Percentiles rank a stretch among this genome's conserved stretches.
Evolutionary conservation across 805 yeast genomes (phyloP).

Genomic region (Yarrowia porcina): DNA sequence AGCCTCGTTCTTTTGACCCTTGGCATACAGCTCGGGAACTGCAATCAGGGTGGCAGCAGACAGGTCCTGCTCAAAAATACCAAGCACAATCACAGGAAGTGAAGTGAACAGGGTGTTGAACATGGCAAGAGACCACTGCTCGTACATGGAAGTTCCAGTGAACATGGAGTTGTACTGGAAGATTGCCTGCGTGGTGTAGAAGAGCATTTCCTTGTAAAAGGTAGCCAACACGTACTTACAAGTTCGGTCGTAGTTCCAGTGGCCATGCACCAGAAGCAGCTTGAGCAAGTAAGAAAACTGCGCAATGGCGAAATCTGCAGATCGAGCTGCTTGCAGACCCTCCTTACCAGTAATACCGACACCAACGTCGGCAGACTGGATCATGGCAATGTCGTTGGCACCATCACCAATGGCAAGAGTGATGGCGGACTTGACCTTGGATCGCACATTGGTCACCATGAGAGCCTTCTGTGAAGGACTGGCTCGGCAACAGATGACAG

Average conservation of each 20-base stretch:
- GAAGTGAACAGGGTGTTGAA: slow-evolving; percentile 95
- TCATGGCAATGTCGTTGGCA: slow-evolving; percentile 99
- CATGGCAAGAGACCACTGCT: slow-evolving; percentile 96
- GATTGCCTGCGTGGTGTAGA: slow-evolving; percentile 82
- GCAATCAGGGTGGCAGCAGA: slow-evolving; percentile 84
- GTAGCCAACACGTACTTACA: slow-evolving; percentile 90
- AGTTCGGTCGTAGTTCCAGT: slow-evolving; percentile 90
- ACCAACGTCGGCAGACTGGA: slow-evolving; percentile 97
- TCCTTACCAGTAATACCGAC: slow-evolving; percentile 96
- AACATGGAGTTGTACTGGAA: slow-evolving; percentile 84
- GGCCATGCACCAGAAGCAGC: slow-evolving; percentile 85
- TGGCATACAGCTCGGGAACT: slow-evolving; percentile 81
- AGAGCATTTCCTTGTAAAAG: slow-evolving; percentile 88
- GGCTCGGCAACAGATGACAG: slow-evolving; percentile 93
- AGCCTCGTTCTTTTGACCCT: slow-evolving; percentile 69
- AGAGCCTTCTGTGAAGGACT: slow-evolving; percentile 94
- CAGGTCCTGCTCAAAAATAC: slow-evolving; percentile 93
- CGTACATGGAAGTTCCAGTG: slow-evolving; percentile 91
- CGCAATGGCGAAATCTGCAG: slow-evolving; percentile 92
- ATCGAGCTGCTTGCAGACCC: slow-evolving; percentile 93
- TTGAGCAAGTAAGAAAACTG: slow-evolving; percentile 85
- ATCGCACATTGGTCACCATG: slow-evolving; percentile 79
- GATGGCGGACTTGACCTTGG: slow-evolving; percentile 63
- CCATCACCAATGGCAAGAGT: slow-evolving; percentile 98
- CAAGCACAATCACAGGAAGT: slow-evolving; percentile 83